These are phyloP conservation scores for Fusarium secorum DNA, from an alignment of 2,329 filamentous ascomycete species.

Conservation along the genomic window DNA sequence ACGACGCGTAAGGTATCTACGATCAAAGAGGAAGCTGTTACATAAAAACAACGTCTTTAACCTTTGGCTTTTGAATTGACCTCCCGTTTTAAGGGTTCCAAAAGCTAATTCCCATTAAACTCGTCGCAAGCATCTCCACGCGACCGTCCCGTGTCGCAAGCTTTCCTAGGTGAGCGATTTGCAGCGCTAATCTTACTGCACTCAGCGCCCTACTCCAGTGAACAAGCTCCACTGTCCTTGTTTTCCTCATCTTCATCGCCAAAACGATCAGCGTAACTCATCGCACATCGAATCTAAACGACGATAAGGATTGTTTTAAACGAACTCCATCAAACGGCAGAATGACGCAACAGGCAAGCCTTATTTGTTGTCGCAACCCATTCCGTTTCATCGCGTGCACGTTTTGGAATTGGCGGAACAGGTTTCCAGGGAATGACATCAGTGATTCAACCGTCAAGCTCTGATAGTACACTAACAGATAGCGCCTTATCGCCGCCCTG, in stretches of 20 bases:
- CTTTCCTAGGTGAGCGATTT: not conserved
- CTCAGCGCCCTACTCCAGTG: not conserved
- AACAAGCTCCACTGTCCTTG: not conserved
- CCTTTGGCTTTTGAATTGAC: not conserved
- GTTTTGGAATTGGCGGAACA: not conserved
- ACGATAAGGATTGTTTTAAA: not conserved
- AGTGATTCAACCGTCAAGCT: rapidly evolving
- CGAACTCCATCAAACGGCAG: not conserved
- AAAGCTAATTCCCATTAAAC: not conserved
- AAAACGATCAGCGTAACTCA: not conserved
- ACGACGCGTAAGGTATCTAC: not conserved
- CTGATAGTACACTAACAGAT: not conserved
- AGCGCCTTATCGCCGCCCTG: rapidly evolving
- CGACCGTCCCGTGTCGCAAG: not conserved
- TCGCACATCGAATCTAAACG: not conserved
- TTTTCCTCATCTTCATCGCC: not conserved
- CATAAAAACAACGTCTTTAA: not conserved
- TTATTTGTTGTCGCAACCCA: not conserved
- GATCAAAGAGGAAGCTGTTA: not conserved
- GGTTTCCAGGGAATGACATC: not conserved
- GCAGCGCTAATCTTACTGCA: not conserved
- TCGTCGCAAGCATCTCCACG: not conserved
- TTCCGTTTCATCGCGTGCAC: not conserved
- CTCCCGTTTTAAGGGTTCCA: not conserved
- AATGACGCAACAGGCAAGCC: not conserved